Evolutionary conservation across 2,329 filamentous ascomycete species (phyloP).

Genomic region (Periconia sp.): DNA sequence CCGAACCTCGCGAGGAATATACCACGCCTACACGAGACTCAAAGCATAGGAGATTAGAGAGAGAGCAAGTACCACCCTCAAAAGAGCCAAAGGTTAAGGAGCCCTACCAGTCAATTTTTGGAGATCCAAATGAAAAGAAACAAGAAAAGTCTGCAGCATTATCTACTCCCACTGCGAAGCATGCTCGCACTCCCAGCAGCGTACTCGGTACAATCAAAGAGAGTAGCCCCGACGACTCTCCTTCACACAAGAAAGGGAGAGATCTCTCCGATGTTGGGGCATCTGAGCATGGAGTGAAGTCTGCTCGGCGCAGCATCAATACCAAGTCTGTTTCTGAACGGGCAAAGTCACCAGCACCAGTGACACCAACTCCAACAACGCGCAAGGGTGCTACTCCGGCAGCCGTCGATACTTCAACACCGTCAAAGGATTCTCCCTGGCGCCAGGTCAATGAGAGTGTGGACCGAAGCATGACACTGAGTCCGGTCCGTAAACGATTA

Average conservation of each 20-base stretch:
- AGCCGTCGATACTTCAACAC: constrained; percentile 28
- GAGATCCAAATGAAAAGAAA: constrained; percentile 32
- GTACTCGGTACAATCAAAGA: constrained; percentile 57
- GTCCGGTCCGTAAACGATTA: constrained; percentile 33
- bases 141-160: constrained; percentile 13
- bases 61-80: constrained; percentile 6
- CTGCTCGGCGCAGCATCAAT: constrained; percentile 34
- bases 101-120: constrained; percentile 36
- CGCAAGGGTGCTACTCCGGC: constrained; percentile 23
- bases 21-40: constrained; percentile 14
- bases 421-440: constrained; percentile 32
- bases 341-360: constrained; percentile 32
- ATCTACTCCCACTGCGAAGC: constrained; percentile 28
- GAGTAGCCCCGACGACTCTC: constrained; percentile 47
- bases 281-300: constrained; percentile 47
- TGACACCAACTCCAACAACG: constrained; percentile 31
- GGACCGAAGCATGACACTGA: constrained; percentile 44
- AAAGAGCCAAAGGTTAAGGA: constrained; percentile 19
- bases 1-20: constrained; percentile 4
- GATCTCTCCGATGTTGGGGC: constrained; percentile 46
- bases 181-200: constrained; percentile 29
- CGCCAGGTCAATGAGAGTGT: constrained; percentile 52
- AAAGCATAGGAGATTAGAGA: constrained; percentile 2
- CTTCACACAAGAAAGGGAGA: constrained; percentile 46
- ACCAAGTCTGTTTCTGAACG: constrained; percentile 38